Percentiles rank a stretch among this genome's conserved stretches.
These are phyloP conservation scores for Microcyclospora pomicola DNA, from an alignment of 2,329 filamentous ascomycete genomes.

Conservation along the genomic window DNA sequence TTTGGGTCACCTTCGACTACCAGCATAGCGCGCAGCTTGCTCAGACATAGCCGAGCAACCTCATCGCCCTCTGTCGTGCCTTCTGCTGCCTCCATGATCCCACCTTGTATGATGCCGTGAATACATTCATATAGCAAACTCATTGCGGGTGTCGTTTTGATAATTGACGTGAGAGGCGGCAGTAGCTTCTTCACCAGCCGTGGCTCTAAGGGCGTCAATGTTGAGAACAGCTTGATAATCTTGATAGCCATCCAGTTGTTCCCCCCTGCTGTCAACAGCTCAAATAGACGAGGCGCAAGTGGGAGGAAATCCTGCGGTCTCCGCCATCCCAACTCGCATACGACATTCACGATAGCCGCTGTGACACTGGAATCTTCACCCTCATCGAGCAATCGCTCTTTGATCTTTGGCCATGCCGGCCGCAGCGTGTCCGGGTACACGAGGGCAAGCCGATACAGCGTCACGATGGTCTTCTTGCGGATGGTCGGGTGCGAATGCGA, in stretches of 20 bases:
- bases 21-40: constrained; percentile 86
- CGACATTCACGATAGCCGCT: constrained; percentile 88
- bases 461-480: constrained; percentile 91
- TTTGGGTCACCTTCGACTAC: constrained; percentile 89
- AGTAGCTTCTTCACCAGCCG: constrained; percentile 81
- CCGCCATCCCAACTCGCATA: constrained; percentile 91
- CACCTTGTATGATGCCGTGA: constrained; percentile 93
- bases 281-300: constrained; percentile 79
- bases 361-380: constrained; percentile 86
- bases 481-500: constrained; percentile 75
- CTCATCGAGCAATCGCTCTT: constrained; percentile 81
- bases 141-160: constrained; percentile 91
- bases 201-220: constrained; percentile 81
- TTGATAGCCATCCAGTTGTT: constrained; percentile 99
- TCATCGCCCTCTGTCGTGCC: constrained; percentile 74
- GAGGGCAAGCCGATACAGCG: constrained; percentile 79
- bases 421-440: constrained; percentile 93
- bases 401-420: constrained; percentile 93
- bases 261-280: constrained; percentile 75
- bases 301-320: constrained; percentile 88
- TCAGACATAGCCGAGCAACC: constrained; percentile 82
- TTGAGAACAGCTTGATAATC: constrained; percentile 95
- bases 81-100: constrained; percentile 73
- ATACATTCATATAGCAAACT: constrained; percentile 97
- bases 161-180: constrained; percentile 80